Evolutionary conservation across 169 alveolate genomes (phyloP), one percentile per base, ranked within the genome.

Genomic region (Babesia sp.): DNA sequence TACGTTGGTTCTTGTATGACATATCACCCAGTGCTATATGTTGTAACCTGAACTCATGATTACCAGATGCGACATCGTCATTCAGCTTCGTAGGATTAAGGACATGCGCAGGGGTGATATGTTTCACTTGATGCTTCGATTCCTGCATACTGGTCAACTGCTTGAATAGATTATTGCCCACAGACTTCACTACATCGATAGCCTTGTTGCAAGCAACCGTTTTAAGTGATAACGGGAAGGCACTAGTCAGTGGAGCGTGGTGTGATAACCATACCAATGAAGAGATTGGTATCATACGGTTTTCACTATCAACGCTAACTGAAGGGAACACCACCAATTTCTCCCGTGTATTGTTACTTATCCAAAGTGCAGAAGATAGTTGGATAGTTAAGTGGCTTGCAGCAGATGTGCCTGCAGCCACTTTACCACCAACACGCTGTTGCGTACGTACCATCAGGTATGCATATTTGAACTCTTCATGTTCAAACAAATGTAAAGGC

Each of bases 301-400:
- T 20, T n/a, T 51, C 69, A 22, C 46, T 45, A 39, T 42, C 72
- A 20, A 44, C 50, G 76, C 64, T 41, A n/a, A 39, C 44, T 11
- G 84, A 53, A 26, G 87, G 87, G 70, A 79, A 79, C 31, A 79
- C 69, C 55, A 79, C 87, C 37, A 79, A 50, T 22, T 69, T 70
- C 70, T 79, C 83, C 41, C 36, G 63, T 20, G 87, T 60, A 44
- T 79, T 44, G 59, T 79, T 79, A 28, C 66, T 63, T 8, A 79
- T 63, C 59, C 75, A 79, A 16, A 79, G 31, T 29, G 82, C 60
- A 8, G 87, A 79, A 18, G 87, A 69, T 22, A 79, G 37, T n/a
- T 70, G 58, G n/a, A 79, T 55, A 75, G 64, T 79, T 53, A 79
- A 41, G 20, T 61, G 59, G 53, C 56, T 37, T 26, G 51, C 7